phyloP scores from a whole-genome alignment of 2,329 filamentous ascomycete genomes.

The Cytospora schulzeri region DNA sequence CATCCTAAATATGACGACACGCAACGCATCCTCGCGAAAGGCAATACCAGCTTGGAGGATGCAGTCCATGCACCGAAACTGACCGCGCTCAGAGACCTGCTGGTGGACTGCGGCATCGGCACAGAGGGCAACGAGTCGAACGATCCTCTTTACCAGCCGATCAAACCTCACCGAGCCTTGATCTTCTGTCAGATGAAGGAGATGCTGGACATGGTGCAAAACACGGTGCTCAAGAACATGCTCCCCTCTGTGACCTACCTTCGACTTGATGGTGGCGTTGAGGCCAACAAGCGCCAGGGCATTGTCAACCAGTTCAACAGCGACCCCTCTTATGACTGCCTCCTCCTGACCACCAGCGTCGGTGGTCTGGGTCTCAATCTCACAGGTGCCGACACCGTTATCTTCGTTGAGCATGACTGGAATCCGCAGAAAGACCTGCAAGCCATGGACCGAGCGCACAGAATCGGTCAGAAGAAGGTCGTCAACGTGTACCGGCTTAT shows the following conservation, averaged over 20 bases:
- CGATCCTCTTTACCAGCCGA: conserved; percentile 71
- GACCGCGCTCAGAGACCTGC: conserved; percentile 81
- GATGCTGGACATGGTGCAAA: conserved; percentile 99
- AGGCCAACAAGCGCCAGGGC: conserved; percentile 90
- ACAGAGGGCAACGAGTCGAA: conserved; percentile 64
- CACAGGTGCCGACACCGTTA: conserved; percentile 96
- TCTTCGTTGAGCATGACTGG: conserved; percentile 99
- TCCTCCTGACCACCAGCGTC: conserved; percentile 92
- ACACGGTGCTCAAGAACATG: conserved; percentile 85
- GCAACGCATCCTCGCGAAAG: conserved; percentile 75
- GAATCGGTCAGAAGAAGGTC: conserved; percentile 99
- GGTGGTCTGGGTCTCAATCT: conserved; percentile 93
- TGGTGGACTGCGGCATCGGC: conserved; percentile 99
- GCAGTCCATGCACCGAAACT: conserved; percentile 89
- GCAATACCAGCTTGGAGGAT: conserved; percentile 82
- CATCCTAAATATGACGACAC: conserved; percentile 90
- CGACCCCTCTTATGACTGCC: conserved; percentile 92
- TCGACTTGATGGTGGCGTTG: conserved; percentile 90
- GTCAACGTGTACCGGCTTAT: conserved; percentile 98
- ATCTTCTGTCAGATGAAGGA: conserved; percentile 99
- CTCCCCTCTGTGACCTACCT: conserved; percentile 92
- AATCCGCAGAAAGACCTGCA: conserved; percentile 98
- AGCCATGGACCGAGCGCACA: conserved; percentile 97
- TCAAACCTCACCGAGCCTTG: conserved; percentile 92
- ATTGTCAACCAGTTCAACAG: conserved; percentile 99